Evolutionary conservation across 257 asterid genomes (phyloP).

Genomic region (Henckelia pumila): DNA sequence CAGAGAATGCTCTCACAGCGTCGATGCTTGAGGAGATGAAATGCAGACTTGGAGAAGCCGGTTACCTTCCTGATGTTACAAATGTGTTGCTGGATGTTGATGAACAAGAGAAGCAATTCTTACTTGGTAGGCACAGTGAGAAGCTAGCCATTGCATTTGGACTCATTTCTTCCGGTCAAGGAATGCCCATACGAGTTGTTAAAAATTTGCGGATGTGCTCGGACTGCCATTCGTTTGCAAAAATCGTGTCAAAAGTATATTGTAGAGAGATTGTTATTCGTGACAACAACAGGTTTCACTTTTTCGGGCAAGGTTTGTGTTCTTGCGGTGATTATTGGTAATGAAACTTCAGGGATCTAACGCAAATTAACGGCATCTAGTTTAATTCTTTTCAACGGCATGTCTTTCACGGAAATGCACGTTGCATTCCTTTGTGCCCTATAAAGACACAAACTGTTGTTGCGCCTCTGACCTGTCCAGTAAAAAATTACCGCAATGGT

Average conservation of each 20-base stretch:
- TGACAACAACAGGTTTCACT: slow-evolving; percentile 55
- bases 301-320: slow-evolving; percentile 47
- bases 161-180: slow-evolving; percentile 37
- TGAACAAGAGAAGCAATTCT: slow-evolving; percentile 45
- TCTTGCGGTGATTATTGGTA: slow-evolving; percentile 62
- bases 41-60: slow-evolving; percentile 36
- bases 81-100: slow-evolving; percentile 47
- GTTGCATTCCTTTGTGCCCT: neutral
- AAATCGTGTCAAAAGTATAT: slow-evolving; percentile 43
- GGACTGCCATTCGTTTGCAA: slow-evolving; percentile 55
- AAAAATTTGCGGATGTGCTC: slow-evolving; percentile 62
- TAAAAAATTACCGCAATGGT: neutral
- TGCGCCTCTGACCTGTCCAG: neutral
- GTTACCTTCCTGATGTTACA: slow-evolving; percentile 43
- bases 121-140: slow-evolving; percentile 53
- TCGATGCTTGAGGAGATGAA: slow-evolving; percentile 52
- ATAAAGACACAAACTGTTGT: neutral
- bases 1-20: slow-evolving; percentile 21
- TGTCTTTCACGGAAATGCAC: too few species aligned
- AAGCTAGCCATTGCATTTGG: slow-evolving; percentile 56
- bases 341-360: neutral
- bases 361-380: neutral
- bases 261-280: slow-evolving; percentile 37
- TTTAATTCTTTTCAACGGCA: neutral
- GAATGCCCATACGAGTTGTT: slow-evolving; percentile 37